Evolutionary conservation across 1,139 yeast species (phyloP), one percentile per base, ranked within the genome.

Genomic region (Kodamaea fungicola): DNA sequence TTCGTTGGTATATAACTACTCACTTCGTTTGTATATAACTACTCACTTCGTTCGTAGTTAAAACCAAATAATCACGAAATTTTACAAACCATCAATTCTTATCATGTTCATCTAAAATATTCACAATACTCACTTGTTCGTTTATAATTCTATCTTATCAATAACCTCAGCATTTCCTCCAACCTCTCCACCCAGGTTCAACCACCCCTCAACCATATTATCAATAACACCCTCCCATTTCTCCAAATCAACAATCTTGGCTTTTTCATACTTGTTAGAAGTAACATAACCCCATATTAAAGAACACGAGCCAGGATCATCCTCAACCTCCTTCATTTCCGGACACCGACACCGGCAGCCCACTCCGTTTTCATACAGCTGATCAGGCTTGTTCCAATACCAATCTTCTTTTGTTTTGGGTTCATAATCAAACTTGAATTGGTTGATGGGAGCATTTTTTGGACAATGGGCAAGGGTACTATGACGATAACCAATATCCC

Each of bases 301-400:
- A 35, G 80, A 57, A 57, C 89, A 82, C 2, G 75, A 62, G 4
- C 78, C 73, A 4, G 66, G 65, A 13, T 74, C 61, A 46, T 77
- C 69, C 54, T 83, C 90, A 31, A 78, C 67, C 38, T 80, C 86
- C n/a, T 46, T 48, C 37, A 65, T 67, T 9, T 40, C 41, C 3
- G 95, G 95, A 61, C 97, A 89, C 45, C 76, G 70, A 59, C 97
- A 89, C 34, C 96, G 67, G 57, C 97, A 89, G 1, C 97, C 96
- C 4, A 80, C 79, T 0, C 95, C 95, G 42, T 73, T 42, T 16
- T 51, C 54, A 27, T 50, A 50, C 2, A 74, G 74, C 7, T 50
- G 48, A 49, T 83, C 88, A 22, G 72, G 68, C 8, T 56, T 52
- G 8, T 31, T n/a, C 74, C 79, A 70, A 30, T 49, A 49, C 24